Evolutionary conservation across 2,329 filamentous ascomycete genomes (phyloP).

Genomic region (Zymoseptoria pseudotritici): DNA sequence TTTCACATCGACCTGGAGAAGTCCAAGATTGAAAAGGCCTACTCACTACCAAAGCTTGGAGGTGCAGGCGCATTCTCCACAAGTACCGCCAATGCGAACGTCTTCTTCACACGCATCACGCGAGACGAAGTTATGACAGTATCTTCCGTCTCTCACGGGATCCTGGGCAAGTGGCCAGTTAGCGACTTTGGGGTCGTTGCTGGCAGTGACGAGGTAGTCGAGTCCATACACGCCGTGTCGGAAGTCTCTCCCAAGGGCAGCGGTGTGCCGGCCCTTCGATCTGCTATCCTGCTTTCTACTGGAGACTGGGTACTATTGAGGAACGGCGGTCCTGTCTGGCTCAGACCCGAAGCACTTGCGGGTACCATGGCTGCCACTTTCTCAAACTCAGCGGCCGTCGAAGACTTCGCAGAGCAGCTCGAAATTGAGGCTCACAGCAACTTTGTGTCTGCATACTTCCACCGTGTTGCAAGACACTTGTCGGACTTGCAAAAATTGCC

Average conservation of each 20-base stretch:
- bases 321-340: constrained; percentile 76
- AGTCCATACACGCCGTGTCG: constrained; percentile 61
- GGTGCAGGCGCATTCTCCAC: constrained; percentile 70
- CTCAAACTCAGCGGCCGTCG: constrained; percentile 59
- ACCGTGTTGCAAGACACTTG: constrained; percentile 75
- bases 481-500: constrained; percentile 72
- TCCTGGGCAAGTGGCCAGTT: constrained; percentile 67
- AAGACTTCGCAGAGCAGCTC: constrained; percentile 68
- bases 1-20: constrained; percentile 73
- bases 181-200: constrained; percentile 32
- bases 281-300: constrained; percentile 57
- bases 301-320: constrained; percentile 77
- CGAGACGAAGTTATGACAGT: constrained; percentile 65
- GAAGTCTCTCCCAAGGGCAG: constrained; percentile 70
- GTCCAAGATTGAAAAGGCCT: constrained; percentile 64
- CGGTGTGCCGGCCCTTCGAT: constrained; percentile 67
- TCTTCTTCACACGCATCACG: constrained; percentile 82
- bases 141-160: constrained; percentile 67
- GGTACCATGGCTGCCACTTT: constrained; percentile 72
- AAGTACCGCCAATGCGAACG: constrained; percentile 68
- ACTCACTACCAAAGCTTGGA: constrained; percentile 64
- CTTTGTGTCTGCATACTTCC: constrained; percentile 71
- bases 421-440: constrained; percentile 82
- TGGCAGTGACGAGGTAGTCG: constrained; percentile 14
- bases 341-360: constrained; percentile 72